Conservation (phyloP, 2,329 filamentous ascomycete species). For the Pseudocercospora ulei region DNA sequence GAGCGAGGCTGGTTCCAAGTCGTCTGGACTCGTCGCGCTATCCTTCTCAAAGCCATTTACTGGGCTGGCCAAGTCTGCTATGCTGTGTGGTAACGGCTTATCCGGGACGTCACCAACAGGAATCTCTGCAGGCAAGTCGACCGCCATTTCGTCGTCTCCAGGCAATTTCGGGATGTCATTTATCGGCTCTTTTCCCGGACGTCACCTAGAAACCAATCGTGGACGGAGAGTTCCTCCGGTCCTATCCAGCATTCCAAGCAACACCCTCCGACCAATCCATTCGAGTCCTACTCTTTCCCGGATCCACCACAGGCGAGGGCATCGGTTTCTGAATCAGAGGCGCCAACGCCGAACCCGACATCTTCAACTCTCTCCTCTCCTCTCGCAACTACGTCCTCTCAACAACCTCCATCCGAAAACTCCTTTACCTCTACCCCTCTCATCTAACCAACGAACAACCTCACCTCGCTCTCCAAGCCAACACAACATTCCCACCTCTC, state of each 20-base stretch:
- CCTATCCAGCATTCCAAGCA: conserved; percentile 38
- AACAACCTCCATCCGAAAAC: conserved; percentile 29
- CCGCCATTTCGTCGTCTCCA: conserved; percentile 9
- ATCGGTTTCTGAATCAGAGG: conserved; percentile 38
- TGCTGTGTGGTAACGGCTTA: neutral
- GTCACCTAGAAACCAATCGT: conserved; percentile 30
- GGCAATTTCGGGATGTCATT: conserved; percentile 12
- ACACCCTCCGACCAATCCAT: conserved; percentile 29
- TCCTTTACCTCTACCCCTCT: too few relatives aligned
- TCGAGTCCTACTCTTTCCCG: conserved; percentile 41
- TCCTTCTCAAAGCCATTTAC: neutral
- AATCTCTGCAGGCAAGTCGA: conserved; percentile 6
- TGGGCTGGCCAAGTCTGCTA: conserved; percentile 1
- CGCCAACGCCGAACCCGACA: conserved; percentile 38
- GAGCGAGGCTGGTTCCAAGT: conserved; percentile 1
- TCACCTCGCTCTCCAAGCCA: too few relatives aligned
- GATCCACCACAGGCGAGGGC: conserved; percentile 46
- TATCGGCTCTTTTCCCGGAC: conserved; percentile 8
- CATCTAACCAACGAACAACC: too few relatives aligned
- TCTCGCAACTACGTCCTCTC: conserved; percentile 44
- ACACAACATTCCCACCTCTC: too few relatives aligned
- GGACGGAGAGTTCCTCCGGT: conserved; percentile 44
- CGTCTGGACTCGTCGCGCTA: neutral
- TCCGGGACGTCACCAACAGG: neutral
- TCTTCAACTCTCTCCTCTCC: conserved; percentile 38